phyloP scores from a whole-genome alignment of 768 basidiomycete genomes.

The Rhodotorula babjevae region DNA sequence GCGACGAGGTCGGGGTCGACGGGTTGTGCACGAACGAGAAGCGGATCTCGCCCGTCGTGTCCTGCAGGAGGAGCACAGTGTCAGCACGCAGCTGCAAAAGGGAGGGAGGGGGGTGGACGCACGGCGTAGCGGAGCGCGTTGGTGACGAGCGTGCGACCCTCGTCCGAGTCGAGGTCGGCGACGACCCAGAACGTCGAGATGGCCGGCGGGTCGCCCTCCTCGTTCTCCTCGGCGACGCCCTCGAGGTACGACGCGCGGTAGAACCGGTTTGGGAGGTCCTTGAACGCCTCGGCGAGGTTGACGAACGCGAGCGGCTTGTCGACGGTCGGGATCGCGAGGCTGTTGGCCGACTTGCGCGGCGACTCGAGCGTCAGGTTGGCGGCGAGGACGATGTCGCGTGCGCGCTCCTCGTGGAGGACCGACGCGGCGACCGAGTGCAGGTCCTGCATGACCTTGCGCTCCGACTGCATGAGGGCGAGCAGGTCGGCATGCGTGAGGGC shows the following conservation, averaged over 20 bases:
- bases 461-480: neutral
- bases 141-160: constrained; percentile 58
- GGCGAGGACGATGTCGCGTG: constrained; percentile 7
- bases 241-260: constrained; percentile 14
- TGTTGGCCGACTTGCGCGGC: neutral
- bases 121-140: constrained; percentile 67
- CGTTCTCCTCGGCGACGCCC: neutral
- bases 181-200: constrained; percentile 57
- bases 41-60: constrained; percentile 5
- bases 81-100: neutral
- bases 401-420: neutral
- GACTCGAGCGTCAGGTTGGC: neutral
- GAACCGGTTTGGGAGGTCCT: neutral
- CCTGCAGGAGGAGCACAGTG: neutral
- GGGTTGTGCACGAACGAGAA: constrained; percentile 67
- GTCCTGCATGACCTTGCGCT: neutral
- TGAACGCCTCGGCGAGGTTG: constrained; percentile 17
- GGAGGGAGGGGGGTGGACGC: constrained; percentile 34
- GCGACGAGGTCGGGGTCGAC: neutral
- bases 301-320: constrained; percentile 20
- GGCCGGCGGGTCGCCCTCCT: constrained; percentile 17
- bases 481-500: neutral
- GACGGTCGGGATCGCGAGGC: constrained; percentile 2
- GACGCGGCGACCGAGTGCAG: neutral
- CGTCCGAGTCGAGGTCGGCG: constrained; percentile 67